Percentiles rank a stretch among this genome's conserved stretches.
These are phyloP conservation scores for Purshia tridentata DNA, from an alignment of 306 rosid genomes.

Conservation along the genomic window DNA sequence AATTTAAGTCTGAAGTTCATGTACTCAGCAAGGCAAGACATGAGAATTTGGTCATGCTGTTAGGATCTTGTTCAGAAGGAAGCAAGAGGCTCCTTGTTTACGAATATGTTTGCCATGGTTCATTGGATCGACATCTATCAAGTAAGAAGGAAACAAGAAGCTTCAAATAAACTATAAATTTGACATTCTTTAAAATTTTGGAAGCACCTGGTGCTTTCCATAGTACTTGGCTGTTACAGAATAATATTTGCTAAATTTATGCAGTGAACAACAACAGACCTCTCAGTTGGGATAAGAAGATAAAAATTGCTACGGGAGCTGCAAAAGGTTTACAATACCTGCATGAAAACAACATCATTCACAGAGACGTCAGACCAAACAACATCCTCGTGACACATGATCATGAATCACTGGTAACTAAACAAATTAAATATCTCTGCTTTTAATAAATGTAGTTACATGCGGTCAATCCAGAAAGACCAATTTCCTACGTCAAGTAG, in stretches of 20 bases:
- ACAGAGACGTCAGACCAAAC: slow-evolving; percentile 81
- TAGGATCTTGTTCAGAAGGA: slow-evolving; percentile 83
- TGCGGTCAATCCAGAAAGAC: not conserved
- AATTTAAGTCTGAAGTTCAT: slow-evolving; percentile 71
- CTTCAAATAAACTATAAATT: not conserved
- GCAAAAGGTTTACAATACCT: slow-evolving; percentile 77
- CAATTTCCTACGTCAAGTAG: not conserved
- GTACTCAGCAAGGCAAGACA: slow-evolving; percentile 79
- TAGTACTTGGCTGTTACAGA: not conserved
- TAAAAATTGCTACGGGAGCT: slow-evolving; percentile 68
- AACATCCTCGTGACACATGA: slow-evolving; percentile 89
- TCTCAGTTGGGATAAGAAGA: slow-evolving; percentile 71
- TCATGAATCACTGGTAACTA: slow-evolving; percentile 62
- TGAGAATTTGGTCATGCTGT: slow-evolving; percentile 70
- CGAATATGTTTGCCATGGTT: slow-evolving; percentile 79
- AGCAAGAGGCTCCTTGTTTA: slow-evolving; percentile 74
- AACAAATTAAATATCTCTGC: not conserved
- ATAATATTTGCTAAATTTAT: slow-evolving; percentile 12
- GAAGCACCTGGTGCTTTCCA: not conserved
- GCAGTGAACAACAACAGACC: slow-evolving; percentile 51
- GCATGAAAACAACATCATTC: slow-evolving; percentile 69
- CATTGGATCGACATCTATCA: slow-evolving; percentile 74
- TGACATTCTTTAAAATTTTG: not conserved
- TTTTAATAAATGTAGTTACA: not conserved
- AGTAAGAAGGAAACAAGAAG: slow-evolving; percentile 31